Evolutionary conservation across 2,329 filamentous ascomycete species (phyloP).

Genomic region (Penicillium sp.): DNA sequence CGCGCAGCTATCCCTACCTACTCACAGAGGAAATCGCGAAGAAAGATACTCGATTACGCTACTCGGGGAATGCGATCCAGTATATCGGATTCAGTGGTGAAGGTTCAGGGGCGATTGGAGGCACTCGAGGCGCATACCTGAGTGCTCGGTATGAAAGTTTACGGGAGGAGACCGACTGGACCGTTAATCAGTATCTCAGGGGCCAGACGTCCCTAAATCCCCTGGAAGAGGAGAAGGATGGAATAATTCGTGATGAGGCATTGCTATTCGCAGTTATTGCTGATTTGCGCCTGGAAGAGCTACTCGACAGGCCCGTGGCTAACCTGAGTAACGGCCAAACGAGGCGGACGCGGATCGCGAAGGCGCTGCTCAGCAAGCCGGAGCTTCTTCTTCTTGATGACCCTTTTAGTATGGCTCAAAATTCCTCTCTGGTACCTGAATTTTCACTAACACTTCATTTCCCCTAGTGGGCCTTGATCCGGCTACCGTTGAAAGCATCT

Average conservation of each 20-base stretch:
- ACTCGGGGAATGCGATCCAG: constrained; percentile 71
- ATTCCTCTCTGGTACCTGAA: constrained; percentile 3
- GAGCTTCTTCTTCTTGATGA: constrained; percentile 88
- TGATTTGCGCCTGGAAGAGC: constrained; percentile 70
- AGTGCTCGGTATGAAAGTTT: constrained; percentile 89
- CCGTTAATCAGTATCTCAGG: constrained; percentile 76
- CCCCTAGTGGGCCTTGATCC: constrained; percentile 83
- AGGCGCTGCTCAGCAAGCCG: constrained; percentile 77
- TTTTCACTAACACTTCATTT: constrained; percentile 20
- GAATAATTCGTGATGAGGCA: constrained; percentile 54
- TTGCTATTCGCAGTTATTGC: constrained; percentile 67
- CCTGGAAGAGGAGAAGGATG: constrained; percentile 58
- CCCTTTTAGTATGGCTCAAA: constrained; percentile 71
- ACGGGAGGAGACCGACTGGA: constrained; percentile 86
- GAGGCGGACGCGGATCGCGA: constrained; percentile 82
- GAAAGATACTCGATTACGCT: constrained; percentile 58
- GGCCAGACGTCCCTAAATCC: constrained; percentile 86
- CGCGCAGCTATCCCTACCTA: constrained; percentile 80
- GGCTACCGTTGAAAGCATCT: constrained; percentile 73
- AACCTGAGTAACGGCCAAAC: constrained; percentile 96
- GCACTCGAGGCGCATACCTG: constrained; percentile 74
- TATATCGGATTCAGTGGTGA: constrained; percentile 91
- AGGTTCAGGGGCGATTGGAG: constrained; percentile 55
- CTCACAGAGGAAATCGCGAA: constrained; percentile 63
- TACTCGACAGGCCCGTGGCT: constrained; percentile 81